A percentile compares a stretch with the other conserved stretches of the same genome.
Conservation (phyloP, 2,329 filamentous ascomycete species). For the Alternaria conjuncta region DNA sequence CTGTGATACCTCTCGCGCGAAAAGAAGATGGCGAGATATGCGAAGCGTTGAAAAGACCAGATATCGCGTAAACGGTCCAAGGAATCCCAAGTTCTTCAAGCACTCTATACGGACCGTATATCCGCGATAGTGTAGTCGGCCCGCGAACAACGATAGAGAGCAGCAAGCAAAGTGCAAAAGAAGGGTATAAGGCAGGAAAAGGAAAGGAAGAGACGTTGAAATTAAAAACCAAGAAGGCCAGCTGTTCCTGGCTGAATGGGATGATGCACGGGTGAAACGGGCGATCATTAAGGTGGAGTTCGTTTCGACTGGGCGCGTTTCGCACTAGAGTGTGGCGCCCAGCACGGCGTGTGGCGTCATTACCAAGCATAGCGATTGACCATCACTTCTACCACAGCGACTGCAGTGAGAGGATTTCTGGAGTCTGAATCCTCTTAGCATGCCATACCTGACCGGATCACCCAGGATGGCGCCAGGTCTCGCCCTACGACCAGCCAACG, state of each 20-base stretch:
- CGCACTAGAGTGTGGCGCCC: slow-evolving; percentile 26
- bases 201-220: slow-evolving; percentile 13
- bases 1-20: not conserved
- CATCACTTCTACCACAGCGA: not conserved
- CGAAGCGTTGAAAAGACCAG: slow-evolving; percentile 20
- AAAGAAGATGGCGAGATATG: not conserved
- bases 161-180: not conserved
- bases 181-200: slow-evolving; percentile 13
- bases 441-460: slow-evolving; percentile 35
- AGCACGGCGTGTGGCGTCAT: slow-evolving; percentile 9
- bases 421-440: slow-evolving; percentile 2
- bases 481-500: slow-evolving; percentile 27
- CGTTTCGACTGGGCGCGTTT: slow-evolving; percentile 29
- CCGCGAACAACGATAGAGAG: slow-evolving; percentile 22
- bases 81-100: slow-evolving; percentile 20
- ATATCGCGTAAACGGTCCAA: slow-evolving; percentile 11
- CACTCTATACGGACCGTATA: slow-evolving; percentile 27
- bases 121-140: slow-evolving; percentile 26
- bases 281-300: slow-evolving; percentile 31
- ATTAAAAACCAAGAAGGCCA: slow-evolving; percentile 36
- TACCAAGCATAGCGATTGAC: not conserved
- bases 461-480: slow-evolving; percentile 32
- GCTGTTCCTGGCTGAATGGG: slow-evolving; percentile 33
- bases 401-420: not conserved
- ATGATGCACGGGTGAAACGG: slow-evolving; percentile 46